Conservation (phyloP, 2,329 filamentous ascomycete species). For the Venturia oleaginea region DNA sequence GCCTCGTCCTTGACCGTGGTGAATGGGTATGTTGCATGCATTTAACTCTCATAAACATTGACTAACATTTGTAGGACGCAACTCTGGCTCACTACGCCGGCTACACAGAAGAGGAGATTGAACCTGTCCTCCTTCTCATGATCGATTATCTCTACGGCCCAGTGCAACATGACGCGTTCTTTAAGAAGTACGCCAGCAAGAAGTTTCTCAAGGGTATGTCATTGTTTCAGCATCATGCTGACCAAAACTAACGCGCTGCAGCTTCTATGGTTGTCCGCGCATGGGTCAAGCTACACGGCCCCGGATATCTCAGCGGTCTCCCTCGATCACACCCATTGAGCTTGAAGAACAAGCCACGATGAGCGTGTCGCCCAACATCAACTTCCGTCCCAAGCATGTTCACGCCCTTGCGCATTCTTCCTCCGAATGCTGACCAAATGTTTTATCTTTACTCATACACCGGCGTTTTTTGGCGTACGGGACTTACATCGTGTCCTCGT, state of each 20-base stretch:
- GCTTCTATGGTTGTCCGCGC: constrained; percentile 84
- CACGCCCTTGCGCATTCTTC: not conserved
- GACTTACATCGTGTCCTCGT: not conserved
- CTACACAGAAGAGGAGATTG: constrained; percentile 85
- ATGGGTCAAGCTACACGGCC: constrained; percentile 76
- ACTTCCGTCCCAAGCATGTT: not conserved
- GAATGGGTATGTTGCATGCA: constrained; percentile 63
- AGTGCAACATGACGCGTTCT: constrained; percentile 91
- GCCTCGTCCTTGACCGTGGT: constrained; percentile 81
- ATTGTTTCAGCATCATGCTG: constrained; percentile 15
- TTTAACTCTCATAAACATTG: constrained; percentile 13
- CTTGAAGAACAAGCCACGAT: constrained; percentile 11
- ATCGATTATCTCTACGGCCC: constrained; percentile 90
- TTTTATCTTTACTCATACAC: constrained; percentile 6
- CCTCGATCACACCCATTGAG: constrained; percentile 10
- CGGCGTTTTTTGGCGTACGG: not conserved
- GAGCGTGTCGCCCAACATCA: not conserved
- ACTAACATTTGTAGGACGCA: constrained; percentile 44
- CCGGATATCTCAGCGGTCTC: constrained; percentile 13
- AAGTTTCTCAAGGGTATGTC: constrained; percentile 92
- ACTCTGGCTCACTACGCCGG: constrained; percentile 86
- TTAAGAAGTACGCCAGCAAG: constrained; percentile 99
- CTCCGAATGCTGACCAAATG: not conserved
- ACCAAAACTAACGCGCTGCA: constrained; percentile 31
- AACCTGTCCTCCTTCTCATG: constrained; percentile 89